Base-by-base conservation (phyloP, 139 green algal genomes). In the Chlamydomonas applanata region DNA sequence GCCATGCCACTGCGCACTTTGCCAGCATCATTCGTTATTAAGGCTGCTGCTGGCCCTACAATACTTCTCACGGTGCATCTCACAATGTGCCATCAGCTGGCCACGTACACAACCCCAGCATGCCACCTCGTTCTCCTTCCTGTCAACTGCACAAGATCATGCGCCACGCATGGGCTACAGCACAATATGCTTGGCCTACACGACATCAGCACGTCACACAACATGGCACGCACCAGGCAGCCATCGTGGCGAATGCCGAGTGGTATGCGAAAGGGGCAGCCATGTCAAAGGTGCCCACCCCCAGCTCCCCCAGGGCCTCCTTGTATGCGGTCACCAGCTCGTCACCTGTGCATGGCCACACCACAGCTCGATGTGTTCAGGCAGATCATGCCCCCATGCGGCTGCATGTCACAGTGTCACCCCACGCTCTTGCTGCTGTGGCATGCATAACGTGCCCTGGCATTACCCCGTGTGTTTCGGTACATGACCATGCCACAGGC, bases 271-370 rank as follows among this genome's bases (percentile, higher is more conserved):
- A 52, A 0, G 83, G 46, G 0, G 68, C 74, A 3, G 65, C 54
- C 3, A 80, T 73, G 75, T 93, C 88, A 82, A 92, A 94, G 35
- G 84, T 76, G 52, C 73, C 79, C 22, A 91, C 65, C 11, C 56
- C 44, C 69, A 90, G 59, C 22, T 71, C 66, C 57, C 69, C 63
- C 66, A 94, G 77, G 30, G 72, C 71, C 4, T 52, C 40, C 54
- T 57, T 29, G 61, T 94, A 94, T 13, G 45, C 45, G 30, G 24
- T 70, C 33, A 88, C 85, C 34, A 87, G 65, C n/a, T 83, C 75
- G 4, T 80, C 72, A 25, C n/a, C n/a, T n/a, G n/a, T n/a, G n/a
- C n/a, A n/a, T n/a, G n/a, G n/a, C n/a, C 76, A 44, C 61, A 71
- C 14, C 22, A 25, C 1, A 29, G 46, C 68, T 13, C 53, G 33